phyloP scores from a whole-genome alignment of 306 rosid species.

The Sphenostylis stenocarpa region DNA sequence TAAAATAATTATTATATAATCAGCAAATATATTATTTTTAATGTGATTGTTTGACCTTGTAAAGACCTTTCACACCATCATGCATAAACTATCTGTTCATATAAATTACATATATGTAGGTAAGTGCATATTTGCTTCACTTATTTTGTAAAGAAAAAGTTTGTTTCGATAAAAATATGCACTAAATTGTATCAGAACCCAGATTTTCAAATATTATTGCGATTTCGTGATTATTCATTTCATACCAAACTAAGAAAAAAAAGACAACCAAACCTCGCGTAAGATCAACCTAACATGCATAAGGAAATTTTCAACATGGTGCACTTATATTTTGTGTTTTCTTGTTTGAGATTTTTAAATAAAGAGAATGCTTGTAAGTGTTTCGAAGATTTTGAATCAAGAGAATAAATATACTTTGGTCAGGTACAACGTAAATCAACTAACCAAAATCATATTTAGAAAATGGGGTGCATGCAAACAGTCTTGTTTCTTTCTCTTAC shows the following conservation, averaged over 20 bases:
- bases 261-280: not conserved
- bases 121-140: not conserved
- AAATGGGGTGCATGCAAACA: slow-evolving; percentile 27
- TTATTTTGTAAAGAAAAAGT: not conserved
- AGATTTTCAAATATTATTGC: not conserved
- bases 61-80: too few species aligned
- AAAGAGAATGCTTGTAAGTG: too few species aligned
- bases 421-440: slow-evolving; percentile 8
- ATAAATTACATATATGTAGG: not conserved
- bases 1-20: not conserved
- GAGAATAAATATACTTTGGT: too few species aligned
- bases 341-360: not conserved
- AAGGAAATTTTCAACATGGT: not conserved
- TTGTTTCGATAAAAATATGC: not conserved
- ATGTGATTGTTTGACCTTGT: too few species aligned
- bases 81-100: not conserved
- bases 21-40: not conserved
- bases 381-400: too few species aligned
- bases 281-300: slow-evolving; percentile 23
- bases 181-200: not conserved
- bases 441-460: slow-evolving; percentile 27
- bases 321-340: not conserved
- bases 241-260: not conserved
- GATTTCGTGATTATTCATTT: not conserved
- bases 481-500: not conserved